phyloP scores from a whole-genome alignment of 306 rosid species.

The Prunus campanulata region DNA sequence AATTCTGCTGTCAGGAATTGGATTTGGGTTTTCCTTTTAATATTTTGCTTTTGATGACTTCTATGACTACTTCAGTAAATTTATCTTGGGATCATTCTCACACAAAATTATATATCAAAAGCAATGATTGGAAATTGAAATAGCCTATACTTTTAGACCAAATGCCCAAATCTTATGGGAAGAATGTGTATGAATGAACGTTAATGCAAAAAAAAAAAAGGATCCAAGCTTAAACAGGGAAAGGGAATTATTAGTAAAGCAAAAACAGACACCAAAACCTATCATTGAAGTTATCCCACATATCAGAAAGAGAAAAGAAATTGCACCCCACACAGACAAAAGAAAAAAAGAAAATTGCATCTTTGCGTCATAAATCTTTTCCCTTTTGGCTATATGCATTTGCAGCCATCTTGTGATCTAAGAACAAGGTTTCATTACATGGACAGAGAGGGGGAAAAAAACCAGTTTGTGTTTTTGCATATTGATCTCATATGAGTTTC shows the following conservation, averaged over 20 bases:
- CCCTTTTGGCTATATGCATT: conserved; percentile 4
- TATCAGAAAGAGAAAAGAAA: conserved; percentile 10
- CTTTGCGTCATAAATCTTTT: conserved; percentile 17
- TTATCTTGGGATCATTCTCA: conserved; percentile 70
- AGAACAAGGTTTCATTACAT: background rate
- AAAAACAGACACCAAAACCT: conserved; percentile 26
- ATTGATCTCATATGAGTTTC: background rate
- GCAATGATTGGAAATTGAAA: conserved; percentile 68
- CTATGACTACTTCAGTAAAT: conserved; percentile 58
- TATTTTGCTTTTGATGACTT: conserved; percentile 80
- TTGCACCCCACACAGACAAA: conserved; percentile 25
- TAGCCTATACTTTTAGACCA: conserved; percentile 56
- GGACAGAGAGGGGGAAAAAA: background rate
- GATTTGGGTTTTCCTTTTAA: conserved; percentile 38
- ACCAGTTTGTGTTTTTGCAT: background rate
- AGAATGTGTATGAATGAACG: conserved; percentile 24
- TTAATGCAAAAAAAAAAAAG: conserved; percentile 24
- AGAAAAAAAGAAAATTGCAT: conserved; percentile 2
- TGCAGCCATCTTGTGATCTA: conserved; percentile 5
- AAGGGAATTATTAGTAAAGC: conserved; percentile 9
- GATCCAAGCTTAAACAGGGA: conserved; percentile 46
- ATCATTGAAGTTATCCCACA: conserved; percentile 34
- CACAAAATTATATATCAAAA: conserved; percentile 62
- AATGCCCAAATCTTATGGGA: conserved; percentile 40
- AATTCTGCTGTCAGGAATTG: conserved; percentile 56